Evolutionary conservation across 306 rosid genomes (phyloP).

Genomic region (Argentina anserina): DNA sequence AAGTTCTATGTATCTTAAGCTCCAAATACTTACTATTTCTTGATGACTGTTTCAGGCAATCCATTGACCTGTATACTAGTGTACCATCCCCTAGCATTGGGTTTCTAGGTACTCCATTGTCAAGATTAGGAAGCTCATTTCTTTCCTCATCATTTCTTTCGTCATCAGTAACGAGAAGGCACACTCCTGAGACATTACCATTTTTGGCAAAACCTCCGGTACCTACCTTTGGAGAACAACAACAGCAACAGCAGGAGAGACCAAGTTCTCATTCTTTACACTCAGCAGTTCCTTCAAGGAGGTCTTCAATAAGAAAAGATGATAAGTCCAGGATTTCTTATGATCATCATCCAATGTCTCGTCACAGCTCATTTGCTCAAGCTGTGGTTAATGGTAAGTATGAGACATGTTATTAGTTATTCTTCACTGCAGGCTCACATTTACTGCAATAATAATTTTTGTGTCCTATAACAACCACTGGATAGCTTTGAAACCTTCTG

Average conservation of each 20-base stretch:
- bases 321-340: conserved; percentile 53
- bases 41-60: conserved; percentile 63
- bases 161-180: conserved; percentile 73
- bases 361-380: conserved; percentile 70
- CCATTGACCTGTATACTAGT: conserved; percentile 88
- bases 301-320: conserved; percentile 47
- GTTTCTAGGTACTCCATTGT: conserved; percentile 69
- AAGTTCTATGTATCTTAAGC: neutral
- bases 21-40: conserved; percentile 11
- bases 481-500: conserved; percentile 3
- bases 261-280: conserved; percentile 60
- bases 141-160: conserved; percentile 42
- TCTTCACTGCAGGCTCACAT: no score
- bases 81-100: conserved; percentile 88
- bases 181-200: conserved; percentile 81
- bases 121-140: conserved; percentile 83
- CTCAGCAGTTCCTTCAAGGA: conserved; percentile 57
- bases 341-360: conserved; percentile 53
- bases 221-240: conserved; percentile 44
- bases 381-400: conserved; percentile 75
- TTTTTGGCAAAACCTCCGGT: conserved; percentile 57
- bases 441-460: neutral
- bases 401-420: neutral
- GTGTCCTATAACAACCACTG: no score
- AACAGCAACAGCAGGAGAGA: conserved; percentile 35